Evolutionary conservation across 1,284 basidiomycete genomes (phyloP).

Genomic region (Sporisorium exsertum): DNA sequence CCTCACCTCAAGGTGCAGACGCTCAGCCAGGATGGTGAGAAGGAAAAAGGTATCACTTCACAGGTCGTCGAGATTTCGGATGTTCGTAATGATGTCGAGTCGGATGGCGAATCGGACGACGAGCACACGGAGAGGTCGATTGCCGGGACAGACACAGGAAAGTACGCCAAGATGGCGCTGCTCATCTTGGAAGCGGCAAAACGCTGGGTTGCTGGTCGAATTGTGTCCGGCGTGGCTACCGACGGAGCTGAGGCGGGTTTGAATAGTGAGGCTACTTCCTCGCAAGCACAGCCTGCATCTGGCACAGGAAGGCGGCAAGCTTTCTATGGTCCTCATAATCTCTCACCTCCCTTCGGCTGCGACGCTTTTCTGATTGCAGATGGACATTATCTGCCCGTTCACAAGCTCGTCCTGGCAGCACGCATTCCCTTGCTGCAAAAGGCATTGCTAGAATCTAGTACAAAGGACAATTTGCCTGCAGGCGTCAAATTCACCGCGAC

Average conservation of each 20-base stretch:
- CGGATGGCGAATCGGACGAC: conserved; percentile 68
- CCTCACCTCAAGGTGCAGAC: conserved; percentile 59
- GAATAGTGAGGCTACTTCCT: not conserved
- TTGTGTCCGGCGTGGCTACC: conserved; percentile 54
- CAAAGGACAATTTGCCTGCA: conserved; percentile 17
- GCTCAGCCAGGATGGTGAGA: conserved; percentile 32
- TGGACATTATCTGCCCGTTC: conserved; percentile 75
- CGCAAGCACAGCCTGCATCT: not conserved
- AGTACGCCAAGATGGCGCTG: conserved; percentile 45
- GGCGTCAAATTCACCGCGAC: conserved; percentile 33
- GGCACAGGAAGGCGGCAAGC: conserved; percentile 23
- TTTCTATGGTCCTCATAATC: conserved; percentile 52
- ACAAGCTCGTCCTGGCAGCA: conserved; percentile 77
- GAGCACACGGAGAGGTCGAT: conserved; percentile 15
- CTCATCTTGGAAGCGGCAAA: conserved; percentile 71
- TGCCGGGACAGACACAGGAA: conserved; percentile 19
- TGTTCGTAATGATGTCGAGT: conserved; percentile 62
- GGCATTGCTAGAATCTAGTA: conserved; percentile 25
- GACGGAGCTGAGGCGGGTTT: not conserved
- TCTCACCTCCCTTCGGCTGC: conserved; percentile 72
- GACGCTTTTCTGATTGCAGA: conserved; percentile 75
- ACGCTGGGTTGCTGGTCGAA: conserved; percentile 70
- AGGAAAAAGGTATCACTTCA: conserved; percentile 48
- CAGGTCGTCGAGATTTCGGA: conserved; percentile 50
- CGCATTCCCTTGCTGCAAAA: conserved; percentile 74